Conservation (phyloP, 805 yeast genomes). For the Nematodospora valgi region DNA sequence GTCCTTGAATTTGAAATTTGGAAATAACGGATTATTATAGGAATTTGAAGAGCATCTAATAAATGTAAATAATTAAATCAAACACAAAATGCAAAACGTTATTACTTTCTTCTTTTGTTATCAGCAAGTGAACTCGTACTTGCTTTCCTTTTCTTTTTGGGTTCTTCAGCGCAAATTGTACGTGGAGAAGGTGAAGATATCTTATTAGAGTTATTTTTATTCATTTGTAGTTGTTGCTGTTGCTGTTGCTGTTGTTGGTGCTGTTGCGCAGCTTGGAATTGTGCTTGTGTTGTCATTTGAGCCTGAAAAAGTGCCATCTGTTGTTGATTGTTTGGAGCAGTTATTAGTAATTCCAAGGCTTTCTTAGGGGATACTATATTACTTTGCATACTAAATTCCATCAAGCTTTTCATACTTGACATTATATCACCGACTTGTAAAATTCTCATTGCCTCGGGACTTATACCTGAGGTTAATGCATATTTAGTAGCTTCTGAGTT, state of each 20-base stretch:
- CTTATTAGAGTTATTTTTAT: neutral
- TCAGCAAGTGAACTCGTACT: slow-evolving; percentile 10
- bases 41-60: too few species aligned
- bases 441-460: slow-evolving; percentile 62
- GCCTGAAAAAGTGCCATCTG: slow-evolving; percentile 11
- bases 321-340: slow-evolving; percentile 20
- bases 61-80: too few species aligned
- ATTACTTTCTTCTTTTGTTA: slow-evolving; percentile 11
- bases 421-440: slow-evolving; percentile 77
- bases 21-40: too few species aligned
- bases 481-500: slow-evolving; percentile 43
- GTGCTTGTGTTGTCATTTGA: slow-evolving; percentile 7
- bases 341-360: slow-evolving; percentile 45
- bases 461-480: slow-evolving; percentile 59
- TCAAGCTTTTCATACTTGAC: slow-evolving; percentile 64
- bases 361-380: slow-evolving; percentile 52
- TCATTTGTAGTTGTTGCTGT: slow-evolving; percentile 1
- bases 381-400: slow-evolving; percentile 50
- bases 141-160: slow-evolving; percentile 14
- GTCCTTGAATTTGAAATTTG: too few species aligned
- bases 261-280: slow-evolving; percentile 6
- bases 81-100: too few species aligned
- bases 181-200: slow-evolving; percentile 13
- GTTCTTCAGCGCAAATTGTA: slow-evolving; percentile 12
- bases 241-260: slow-evolving; percentile 7